Conservation (phyloP, 768 basidiomycete species). For the Trametes elegans region DNA sequence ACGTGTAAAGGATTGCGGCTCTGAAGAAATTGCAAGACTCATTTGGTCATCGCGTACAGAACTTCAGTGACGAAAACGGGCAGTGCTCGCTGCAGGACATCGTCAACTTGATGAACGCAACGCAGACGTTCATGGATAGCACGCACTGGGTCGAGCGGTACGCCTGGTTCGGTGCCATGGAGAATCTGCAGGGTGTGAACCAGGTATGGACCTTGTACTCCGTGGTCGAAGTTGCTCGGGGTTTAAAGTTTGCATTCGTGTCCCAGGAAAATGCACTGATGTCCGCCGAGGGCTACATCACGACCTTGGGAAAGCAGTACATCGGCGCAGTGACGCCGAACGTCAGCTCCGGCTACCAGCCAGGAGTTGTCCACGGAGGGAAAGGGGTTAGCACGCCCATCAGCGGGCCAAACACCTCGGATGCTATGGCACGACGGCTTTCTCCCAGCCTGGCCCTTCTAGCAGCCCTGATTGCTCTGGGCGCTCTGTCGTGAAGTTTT, state of each 20-base stretch:
- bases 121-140: conserved; percentile 52
- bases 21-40: neutral
- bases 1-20: neutral
- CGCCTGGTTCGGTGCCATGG: conserved; percentile 60
- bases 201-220: conserved; percentile 30
- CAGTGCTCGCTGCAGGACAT: conserved; percentile 50
- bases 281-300: conserved; percentile 42
- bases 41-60: conserved; percentile 29
- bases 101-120: conserved; percentile 46
- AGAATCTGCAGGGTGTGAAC: conserved; percentile 47
- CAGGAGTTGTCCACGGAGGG: conserved; percentile 26
- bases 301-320: conserved; percentile 48
- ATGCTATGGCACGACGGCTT: too few species aligned
- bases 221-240: neutral
- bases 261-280: conserved; percentile 44
- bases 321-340: conserved; percentile 32
- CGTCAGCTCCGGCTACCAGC: conserved; percentile 19
- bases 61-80: conserved; percentile 35
- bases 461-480: too few species aligned
- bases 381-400: conserved; percentile 7
- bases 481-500: too few species aligned
- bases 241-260: neutral
- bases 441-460: too few species aligned
- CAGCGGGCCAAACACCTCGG: conserved; percentile 1
- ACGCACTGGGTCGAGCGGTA: conserved; percentile 56